Base-by-base conservation (phyloP, 371 early-diverging fungal species). In the Globomyces sp. region DNA sequence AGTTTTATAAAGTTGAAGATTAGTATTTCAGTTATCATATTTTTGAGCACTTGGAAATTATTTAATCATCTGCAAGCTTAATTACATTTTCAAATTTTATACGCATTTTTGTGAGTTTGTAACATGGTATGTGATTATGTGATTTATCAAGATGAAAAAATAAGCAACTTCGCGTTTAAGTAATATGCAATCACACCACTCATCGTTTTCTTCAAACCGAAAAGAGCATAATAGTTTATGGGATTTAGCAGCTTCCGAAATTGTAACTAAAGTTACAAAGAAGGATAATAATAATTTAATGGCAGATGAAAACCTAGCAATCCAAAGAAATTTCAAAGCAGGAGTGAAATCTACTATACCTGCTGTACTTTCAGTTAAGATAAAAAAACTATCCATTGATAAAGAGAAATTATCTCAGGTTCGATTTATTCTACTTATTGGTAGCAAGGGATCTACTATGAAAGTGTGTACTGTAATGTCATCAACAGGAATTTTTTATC, bases 401-500 rank as follows among this genome's bases (percentile, higher is more conserved):
- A 51, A 51, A 51, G 52, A 34, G 11, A 11, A 8, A n/a, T 34
- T 4, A n/a, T 51, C 6, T 51, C 34, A 2, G 34, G 24, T 24
- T 13, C 52, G 5, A 51, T 11, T 51, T 3, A 51, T 24, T 51
- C 52, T 51, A 8, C 5, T 34, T 11, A 51, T 34, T 24, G 24
- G 24, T 24, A 24, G 52, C 52, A 51, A 24, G 34, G 24, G 2
- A 51, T 51, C 5, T 5, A 6, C 1, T 51, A 51, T 51, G 24
- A 51, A 24, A 24, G 24, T 11, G 43, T 57, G 37, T 64, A 50
- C 58, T 71, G 71, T 67, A 3, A 41, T 34, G 57, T 75, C n/a
- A 49, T 68, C 4, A 46, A 64, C 2, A 55, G 75, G 13, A 75
- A 70, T 57, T 44, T 58, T 5, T 43, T 61, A 1, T 65, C 65